Percentiles rank a stretch among this genome's conserved stretches.
Conservation (phyloP, 805 yeast species). For the Metschnikowia arizonensis region DNA sequence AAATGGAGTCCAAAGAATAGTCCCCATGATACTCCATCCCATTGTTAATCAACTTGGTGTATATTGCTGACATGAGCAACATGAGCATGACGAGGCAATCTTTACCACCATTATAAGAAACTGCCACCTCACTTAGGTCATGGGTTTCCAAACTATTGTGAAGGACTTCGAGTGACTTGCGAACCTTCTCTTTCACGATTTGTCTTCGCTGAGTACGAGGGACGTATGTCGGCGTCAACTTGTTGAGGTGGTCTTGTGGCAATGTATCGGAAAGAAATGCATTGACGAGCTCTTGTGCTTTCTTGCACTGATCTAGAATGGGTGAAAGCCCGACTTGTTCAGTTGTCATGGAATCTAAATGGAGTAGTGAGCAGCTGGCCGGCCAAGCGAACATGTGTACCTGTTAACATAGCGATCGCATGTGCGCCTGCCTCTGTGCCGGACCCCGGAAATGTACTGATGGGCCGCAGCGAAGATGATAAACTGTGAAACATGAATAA, state of each 20-base stretch:
- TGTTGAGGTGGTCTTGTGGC: constrained; percentile 24
- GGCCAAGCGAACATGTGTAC: background rate
- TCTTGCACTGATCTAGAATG: constrained; percentile 25
- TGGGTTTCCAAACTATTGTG: constrained; percentile 27
- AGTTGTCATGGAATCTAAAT: background rate
- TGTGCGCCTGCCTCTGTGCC: background rate
- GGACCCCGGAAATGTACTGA: background rate
- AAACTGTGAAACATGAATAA: too few relatives aligned
- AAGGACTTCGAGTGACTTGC: constrained; percentile 26
- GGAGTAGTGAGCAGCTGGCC: too few relatives aligned
- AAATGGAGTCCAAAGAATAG: constrained; percentile 55
- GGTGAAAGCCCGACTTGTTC: background rate
- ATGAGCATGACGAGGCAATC: constrained; percentile 90
- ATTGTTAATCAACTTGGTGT: constrained; percentile 21
- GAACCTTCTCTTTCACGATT: constrained; percentile 27
- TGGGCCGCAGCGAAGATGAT: too few relatives aligned
- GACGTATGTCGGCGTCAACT: constrained; percentile 18
- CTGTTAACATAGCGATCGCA: background rate
- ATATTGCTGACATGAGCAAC: constrained; percentile 57
- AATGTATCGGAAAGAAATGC: constrained; percentile 29
- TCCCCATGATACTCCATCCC: constrained; percentile 6
- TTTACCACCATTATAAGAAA: constrained; percentile 94
- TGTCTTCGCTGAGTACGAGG: constrained; percentile 22
- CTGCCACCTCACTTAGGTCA: constrained; percentile 53
- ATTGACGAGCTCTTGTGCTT: constrained; percentile 30